Base-by-base conservation (phyloP, 129 eudicot genomes). In the Artemisia tridentata region DNA sequence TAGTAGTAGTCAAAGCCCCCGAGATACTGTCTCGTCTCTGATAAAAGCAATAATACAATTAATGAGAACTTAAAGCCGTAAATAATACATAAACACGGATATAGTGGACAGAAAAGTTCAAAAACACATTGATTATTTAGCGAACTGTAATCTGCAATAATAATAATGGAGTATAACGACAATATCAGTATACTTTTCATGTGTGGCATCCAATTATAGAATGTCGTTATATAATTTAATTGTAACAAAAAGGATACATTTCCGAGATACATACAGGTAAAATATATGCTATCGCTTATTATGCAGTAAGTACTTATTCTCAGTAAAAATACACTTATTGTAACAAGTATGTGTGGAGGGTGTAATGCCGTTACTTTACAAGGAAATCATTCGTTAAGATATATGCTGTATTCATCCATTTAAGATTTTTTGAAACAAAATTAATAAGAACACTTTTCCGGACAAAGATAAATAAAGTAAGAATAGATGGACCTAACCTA, bases 1-100 rank as follows among this genome's bases (percentile, higher is more conserved):
- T 93, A 13, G 87, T 77, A 87, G 91, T 92, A 20, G 85, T 81
- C 76, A 84, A 78, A 68, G 90, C 67, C 65, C 93, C 96, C 5
- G 80, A 75, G 65, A 87, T 84, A 83, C 88, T 85, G 48, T 93
- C 97, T 70, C 90, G 91, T 87, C 84, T 93, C 99, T 93, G 57
- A 77, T 60, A 71, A 77, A 63, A 63, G 63, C 11, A 17, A 27
- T 54, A 34, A 29, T 54, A 63, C 15, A 14, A 69, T 69, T 34
- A 46, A 53, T 19, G 62, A 56, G 23, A 56, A 14, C 62, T 17
- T 56, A 56, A 34, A 34, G 41, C 41, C 41, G 41, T 20, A 13
- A 56, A 57, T 12, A 20, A 20, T 57, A 25, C 63, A 20, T 57
- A n/a, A 57, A 15, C 29, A 57, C 34, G 12, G 34, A 57, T 11